These are phyloP conservation scores for Cyamopsis tetragonoloba DNA, from an alignment of 306 rosid genomes.

Conservation along the genomic window DNA sequence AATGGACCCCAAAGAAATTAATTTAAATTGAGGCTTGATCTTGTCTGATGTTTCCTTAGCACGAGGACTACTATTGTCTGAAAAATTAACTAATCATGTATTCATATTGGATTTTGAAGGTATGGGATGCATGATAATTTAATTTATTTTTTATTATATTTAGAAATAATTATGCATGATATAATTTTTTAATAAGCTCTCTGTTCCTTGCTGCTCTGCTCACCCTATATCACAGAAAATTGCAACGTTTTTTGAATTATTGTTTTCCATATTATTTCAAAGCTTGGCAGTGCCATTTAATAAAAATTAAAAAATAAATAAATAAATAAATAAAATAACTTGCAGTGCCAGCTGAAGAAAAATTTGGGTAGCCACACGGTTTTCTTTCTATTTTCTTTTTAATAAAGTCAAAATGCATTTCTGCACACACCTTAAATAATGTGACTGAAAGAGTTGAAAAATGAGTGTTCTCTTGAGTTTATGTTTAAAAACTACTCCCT, in stretches of 20 bases:
- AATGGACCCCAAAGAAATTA: constrained; percentile 38
- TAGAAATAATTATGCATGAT: too few relatives aligned
- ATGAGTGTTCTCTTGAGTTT: too few relatives aligned
- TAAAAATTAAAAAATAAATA: too few relatives aligned
- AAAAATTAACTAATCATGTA: constrained; percentile 39
- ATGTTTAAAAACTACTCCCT: too few relatives aligned
- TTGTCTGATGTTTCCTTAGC: constrained; percentile 65
- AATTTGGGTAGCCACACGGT: background rate
- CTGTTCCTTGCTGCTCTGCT: background rate
- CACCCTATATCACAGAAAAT: background rate
- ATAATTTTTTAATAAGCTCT: too few relatives aligned
- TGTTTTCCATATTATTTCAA: background rate
- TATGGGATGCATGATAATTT: constrained; percentile 11
- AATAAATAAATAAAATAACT: too few relatives aligned
- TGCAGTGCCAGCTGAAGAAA: background rate
- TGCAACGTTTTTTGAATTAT: too few relatives aligned
- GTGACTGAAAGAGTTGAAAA: background rate
- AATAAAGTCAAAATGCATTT: background rate
- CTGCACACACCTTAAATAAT: constrained; percentile 5
- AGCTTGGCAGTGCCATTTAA: background rate
- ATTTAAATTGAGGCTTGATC: constrained; percentile 26
- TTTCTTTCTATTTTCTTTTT: background rate
- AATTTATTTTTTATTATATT: too few relatives aligned
- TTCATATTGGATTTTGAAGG: constrained; percentile 28
- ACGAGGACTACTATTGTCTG: constrained; percentile 40